phyloP scores from a whole-genome alignment of 2,329 filamentous ascomycete species.

The Stachybotrys elegans region DNA sequence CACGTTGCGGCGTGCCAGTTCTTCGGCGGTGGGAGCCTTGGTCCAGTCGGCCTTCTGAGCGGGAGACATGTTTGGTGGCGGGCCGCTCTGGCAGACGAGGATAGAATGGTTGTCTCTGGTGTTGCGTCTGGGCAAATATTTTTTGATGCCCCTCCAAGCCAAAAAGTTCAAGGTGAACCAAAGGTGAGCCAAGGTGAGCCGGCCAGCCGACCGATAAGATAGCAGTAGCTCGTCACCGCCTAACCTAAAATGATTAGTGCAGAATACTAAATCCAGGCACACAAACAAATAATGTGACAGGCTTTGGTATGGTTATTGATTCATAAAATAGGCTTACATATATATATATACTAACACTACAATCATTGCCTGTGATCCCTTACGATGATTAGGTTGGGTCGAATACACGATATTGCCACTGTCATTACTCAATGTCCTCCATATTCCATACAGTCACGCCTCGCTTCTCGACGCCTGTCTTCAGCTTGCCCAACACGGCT shows the following conservation, averaged over 20 bases:
- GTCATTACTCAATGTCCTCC: constrained; percentile 41
- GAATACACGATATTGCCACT: too few relatives aligned
- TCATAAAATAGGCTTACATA: too few relatives aligned
- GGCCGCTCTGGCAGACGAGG: constrained; percentile 3
- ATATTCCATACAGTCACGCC: constrained; percentile 46
- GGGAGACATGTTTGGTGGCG: constrained; percentile 24
- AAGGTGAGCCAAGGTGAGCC: constrained; percentile 8
- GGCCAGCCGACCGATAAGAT: not conserved
- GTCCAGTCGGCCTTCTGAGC: constrained; percentile 28
- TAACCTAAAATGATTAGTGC: too few relatives aligned
- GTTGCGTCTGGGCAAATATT: constrained; percentile 16
- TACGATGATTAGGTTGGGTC: too few relatives aligned
- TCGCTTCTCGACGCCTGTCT: constrained; percentile 40
- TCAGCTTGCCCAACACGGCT: constrained; percentile 48
- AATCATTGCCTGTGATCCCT: constrained; percentile 11
- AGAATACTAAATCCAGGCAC: too few relatives aligned
- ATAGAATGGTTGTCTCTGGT: not conserved
- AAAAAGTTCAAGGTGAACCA: constrained; percentile 5
- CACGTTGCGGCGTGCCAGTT: constrained; percentile 59
- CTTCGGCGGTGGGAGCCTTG: constrained; percentile 42
- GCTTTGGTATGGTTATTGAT: too few relatives aligned
- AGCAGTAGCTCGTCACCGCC: too few relatives aligned
- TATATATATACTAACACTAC: too few relatives aligned
- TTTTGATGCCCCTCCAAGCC: constrained; percentile 26
- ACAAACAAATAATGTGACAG: too few relatives aligned